Evolutionary conservation across 2,329 filamentous ascomycete genomes (phyloP).

Genomic region (Leptoxyphium fumago): DNA sequence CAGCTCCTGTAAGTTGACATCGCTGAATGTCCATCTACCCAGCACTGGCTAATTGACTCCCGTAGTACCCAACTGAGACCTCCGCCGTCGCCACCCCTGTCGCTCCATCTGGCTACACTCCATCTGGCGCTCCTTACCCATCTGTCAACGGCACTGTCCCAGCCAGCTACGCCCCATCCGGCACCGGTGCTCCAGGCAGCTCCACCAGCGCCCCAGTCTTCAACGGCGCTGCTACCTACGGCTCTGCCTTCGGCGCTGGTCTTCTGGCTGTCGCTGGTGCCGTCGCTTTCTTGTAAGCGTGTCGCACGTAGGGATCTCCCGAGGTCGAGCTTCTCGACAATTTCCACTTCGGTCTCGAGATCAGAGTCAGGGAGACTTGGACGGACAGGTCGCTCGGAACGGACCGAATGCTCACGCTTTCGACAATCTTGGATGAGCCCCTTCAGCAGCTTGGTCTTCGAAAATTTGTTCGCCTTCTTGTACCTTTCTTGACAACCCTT

Average conservation of each 20-base stretch:
- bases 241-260: neutral
- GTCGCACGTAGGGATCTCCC: neutral
- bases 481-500: neutral
- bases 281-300: neutral
- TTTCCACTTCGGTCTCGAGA: too few species aligned
- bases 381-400: too few species aligned
- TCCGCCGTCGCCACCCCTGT: neutral
- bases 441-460: too few species aligned
- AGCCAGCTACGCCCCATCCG: neutral
- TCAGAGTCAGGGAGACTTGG: too few species aligned
- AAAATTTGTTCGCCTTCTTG: too few species aligned
- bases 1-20: neutral
- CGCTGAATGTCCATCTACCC: neutral
- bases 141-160: neutral
- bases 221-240: neutral
- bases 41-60: neutral
- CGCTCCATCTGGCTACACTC: neutral
- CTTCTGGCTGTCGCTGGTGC: neutral
- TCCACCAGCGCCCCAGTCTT: neutral
- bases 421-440: too few species aligned
- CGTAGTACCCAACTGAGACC: neutral
- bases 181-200: neutral
- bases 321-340: too few species aligned
- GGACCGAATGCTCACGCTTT: too few species aligned
- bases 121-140: neutral